Evolutionary conservation across 768 basidiomycete genomes (phyloP).

Genomic region (Leccinum rimulosum): DNA sequence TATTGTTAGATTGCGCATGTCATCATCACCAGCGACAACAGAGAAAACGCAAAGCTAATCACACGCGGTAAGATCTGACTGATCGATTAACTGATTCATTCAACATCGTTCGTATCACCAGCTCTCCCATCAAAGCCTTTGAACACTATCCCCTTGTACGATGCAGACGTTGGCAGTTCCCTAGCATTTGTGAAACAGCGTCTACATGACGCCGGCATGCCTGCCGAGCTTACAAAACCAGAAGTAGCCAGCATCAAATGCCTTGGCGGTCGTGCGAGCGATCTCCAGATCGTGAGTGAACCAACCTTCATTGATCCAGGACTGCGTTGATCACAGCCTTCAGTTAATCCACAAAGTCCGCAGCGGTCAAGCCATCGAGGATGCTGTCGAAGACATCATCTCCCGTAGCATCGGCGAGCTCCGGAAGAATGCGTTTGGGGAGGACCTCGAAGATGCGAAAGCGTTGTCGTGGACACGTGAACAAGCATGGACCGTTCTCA

Average conservation of each 20-base stretch:
- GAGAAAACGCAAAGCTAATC: constrained; percentile 81
- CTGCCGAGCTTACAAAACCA: constrained; percentile 50
- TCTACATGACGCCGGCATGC: constrained; percentile 55
- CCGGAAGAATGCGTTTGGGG: constrained; percentile 89
- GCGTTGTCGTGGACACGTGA: constrained; percentile 77
- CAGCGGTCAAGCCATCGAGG: constrained; percentile 65
- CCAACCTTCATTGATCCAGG: not conserved
- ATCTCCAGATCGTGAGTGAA: constrained; percentile 72
- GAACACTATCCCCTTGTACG: constrained; percentile 72
- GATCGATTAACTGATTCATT: not conserved
- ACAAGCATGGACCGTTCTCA: constrained; percentile 85
- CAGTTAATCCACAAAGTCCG: constrained; percentile 86
- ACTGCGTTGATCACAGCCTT: not conserved
- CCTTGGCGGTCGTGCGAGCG: constrained; percentile 88
- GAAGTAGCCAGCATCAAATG: constrained; percentile 62
- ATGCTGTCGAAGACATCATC: constrained; percentile 91
- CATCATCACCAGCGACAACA: constrained; percentile 85
- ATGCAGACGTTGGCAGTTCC: constrained; percentile 81
- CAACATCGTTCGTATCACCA: constrained; percentile 25
- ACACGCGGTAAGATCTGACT: constrained; percentile 57
- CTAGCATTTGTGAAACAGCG: constrained; percentile 81
- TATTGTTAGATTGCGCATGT: constrained; percentile 78
- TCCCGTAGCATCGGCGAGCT: constrained; percentile 75
- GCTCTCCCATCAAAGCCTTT: constrained; percentile 86
- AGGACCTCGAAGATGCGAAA: constrained; percentile 88